Evolutionary conservation across 2,329 filamentous ascomycete species (phyloP).

Genomic region (Colletotrichum viniferum): DNA sequence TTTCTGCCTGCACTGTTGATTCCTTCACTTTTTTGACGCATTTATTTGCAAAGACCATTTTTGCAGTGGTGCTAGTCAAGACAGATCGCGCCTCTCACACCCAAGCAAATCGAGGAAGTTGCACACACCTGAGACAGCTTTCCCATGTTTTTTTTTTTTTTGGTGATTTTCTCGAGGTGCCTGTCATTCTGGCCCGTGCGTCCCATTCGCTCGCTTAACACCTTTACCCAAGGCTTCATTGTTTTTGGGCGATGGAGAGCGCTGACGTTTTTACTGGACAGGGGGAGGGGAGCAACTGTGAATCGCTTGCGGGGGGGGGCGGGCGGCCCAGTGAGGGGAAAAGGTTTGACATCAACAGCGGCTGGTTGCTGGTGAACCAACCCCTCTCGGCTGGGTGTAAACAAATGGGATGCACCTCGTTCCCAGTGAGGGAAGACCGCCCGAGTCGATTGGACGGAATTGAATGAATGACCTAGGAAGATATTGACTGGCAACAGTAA

Average conservation of each 20-base stretch:
- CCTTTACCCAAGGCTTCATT: background rate
- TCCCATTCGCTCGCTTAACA: background rate
- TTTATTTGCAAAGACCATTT: too few species aligned
- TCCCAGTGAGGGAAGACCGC: background rate
- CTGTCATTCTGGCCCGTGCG: background rate
- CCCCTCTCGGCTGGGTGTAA: slow-evolving; percentile 11
- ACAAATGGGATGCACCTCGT: background rate
- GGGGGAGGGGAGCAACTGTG: background rate
- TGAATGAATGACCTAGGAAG: fast-evolving
- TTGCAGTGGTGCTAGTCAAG: fast-evolving
- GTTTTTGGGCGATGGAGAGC: background rate
- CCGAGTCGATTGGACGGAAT: background rate
- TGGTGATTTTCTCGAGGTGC: background rate
- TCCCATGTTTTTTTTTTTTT: background rate
- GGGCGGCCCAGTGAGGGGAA: background rate
- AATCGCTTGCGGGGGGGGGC: background rate
- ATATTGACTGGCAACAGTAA: too few species aligned
- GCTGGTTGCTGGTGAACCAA: slow-evolving; percentile 19
- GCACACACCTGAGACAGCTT: background rate
- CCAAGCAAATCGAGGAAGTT: background rate
- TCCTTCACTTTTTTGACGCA: too few species aligned
- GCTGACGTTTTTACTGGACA: slow-evolving; percentile 16
- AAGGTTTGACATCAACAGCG: slow-evolving; percentile 3
- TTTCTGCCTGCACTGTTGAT: too few species aligned
- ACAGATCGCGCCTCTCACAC: fast-evolving